Conservation (phyloP, 345 rosid species). For the Gossypium herbaceum region DNA sequence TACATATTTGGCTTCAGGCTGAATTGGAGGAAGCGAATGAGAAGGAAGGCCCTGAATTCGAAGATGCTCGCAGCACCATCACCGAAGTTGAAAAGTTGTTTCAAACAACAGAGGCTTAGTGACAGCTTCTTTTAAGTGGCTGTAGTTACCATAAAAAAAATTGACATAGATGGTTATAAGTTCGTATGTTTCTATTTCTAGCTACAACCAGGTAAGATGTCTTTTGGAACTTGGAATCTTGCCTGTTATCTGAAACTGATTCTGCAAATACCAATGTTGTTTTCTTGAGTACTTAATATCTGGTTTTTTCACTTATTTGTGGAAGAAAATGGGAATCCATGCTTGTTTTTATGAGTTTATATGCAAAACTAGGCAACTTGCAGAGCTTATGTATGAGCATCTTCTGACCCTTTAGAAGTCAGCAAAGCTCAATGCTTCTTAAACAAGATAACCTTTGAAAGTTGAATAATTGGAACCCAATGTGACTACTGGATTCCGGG, state of each 20-base stretch:
- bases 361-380: not conserved
- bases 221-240: slow-evolving; percentile 1
- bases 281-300: not conserved
- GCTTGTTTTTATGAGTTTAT: not conserved
- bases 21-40: slow-evolving; percentile 59
- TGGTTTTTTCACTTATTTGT: not conserved
- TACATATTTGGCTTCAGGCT: slow-evolving; percentile 32
- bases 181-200: slow-evolving; percentile 11
- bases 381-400: not conserved
- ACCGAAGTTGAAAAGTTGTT: slow-evolving; percentile 56
- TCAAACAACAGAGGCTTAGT: slow-evolving; percentile 49
- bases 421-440: not conserved
- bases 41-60: slow-evolving; percentile 55
- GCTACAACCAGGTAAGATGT: not conserved
- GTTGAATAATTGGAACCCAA: not conserved
- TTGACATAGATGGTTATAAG: slow-evolving; percentile 1
- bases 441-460: not conserved
- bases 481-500: not conserved
- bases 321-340: not conserved
- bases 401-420: not conserved
- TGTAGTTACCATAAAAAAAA: slow-evolving; percentile 4
- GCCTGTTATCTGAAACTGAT: not conserved
- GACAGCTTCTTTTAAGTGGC: not conserved
- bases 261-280: not conserved
- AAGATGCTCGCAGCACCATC: slow-evolving; percentile 62